These are phyloP conservation scores for Botrytis fabae DNA, from an alignment of 2,329 filamentous ascomycete species.

Conservation along the genomic window DNA sequence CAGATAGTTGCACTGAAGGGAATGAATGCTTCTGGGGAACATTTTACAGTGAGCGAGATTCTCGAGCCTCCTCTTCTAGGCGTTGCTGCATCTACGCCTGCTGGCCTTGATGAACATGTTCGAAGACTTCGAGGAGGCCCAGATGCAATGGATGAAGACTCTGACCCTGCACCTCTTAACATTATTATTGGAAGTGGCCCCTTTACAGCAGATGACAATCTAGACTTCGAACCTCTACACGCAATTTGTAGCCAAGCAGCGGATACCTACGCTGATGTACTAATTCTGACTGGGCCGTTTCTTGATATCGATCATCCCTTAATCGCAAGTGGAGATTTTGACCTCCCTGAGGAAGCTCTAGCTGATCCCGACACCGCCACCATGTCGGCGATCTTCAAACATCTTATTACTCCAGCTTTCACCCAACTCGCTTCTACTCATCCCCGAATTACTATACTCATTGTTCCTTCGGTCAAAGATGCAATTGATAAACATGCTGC, in stretches of 20 bases:
- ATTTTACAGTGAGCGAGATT: constrained; percentile 78
- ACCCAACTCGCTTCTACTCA: constrained; percentile 68
- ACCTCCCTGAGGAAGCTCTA: constrained; percentile 66
- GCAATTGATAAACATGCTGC: constrained; percentile 79
- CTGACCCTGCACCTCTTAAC: constrained; percentile 65
- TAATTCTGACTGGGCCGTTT: constrained; percentile 85
- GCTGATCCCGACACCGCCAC: constrained; percentile 76
- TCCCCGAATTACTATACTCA: constrained; percentile 76
- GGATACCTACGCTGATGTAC: constrained; percentile 70
- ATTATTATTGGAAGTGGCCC: constrained; percentile 81
- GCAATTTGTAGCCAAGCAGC: constrained; percentile 77
- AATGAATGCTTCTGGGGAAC: constrained; percentile 80
- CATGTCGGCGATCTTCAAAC: constrained; percentile 78
- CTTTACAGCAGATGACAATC: constrained; percentile 88
- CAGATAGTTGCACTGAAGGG: constrained; percentile 88
- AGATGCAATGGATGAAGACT: constrained; percentile 61
- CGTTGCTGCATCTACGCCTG: constrained; percentile 68
- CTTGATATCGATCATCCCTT: constrained; percentile 89
- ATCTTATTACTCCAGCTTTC: constrained; percentile 73
- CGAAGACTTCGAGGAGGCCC: constrained; percentile 66
- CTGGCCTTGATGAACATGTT: constrained; percentile 66
- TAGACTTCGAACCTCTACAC: constrained; percentile 85
- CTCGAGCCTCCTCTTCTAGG: constrained; percentile 73
- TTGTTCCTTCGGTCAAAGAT: constrained; percentile 82
- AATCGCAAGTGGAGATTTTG: constrained; percentile 76